A percentile compares a stretch with the other conserved stretches of the same genome.
These are phyloP conservation scores for Leptomonas seymouri DNA, from an alignment of 208 protist species.

Conservation along the genomic window DNA sequence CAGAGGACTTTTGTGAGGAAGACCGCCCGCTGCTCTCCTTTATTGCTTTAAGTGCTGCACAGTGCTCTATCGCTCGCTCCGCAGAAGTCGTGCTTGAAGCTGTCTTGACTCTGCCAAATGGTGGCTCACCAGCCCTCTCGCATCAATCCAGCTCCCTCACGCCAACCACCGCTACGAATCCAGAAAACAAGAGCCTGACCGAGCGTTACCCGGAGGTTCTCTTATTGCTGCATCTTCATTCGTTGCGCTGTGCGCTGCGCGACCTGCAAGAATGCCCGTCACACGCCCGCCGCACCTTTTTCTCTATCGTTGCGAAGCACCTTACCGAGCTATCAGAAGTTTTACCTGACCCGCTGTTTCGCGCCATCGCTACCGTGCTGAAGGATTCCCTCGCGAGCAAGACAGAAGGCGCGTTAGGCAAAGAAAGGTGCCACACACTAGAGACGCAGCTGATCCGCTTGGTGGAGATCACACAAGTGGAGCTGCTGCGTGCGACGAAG, in stretches of 20 bases:
- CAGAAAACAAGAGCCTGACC: not conserved
- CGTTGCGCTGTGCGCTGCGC: conserved; percentile 52
- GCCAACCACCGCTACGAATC: too few relatives aligned
- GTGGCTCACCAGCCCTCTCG: not conserved
- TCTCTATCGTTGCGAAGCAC: conserved; percentile 23
- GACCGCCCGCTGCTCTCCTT: conserved; percentile 50
- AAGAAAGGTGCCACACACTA: conserved; percentile 22
- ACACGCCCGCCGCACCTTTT: conserved; percentile 33
- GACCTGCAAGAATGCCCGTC: conserved; percentile 46
- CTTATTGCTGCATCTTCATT: conserved; percentile 47
- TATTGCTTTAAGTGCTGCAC: conserved; percentile 37
- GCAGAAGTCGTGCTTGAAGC: conserved; percentile 4
- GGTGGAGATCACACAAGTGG: conserved; percentile 45
- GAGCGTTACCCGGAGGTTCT: conserved; percentile 61
- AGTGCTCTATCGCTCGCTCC: conserved; percentile 15
- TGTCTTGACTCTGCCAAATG: not conserved
- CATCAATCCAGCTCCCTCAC: not conserved
- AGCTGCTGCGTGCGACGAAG: conserved; percentile 48
- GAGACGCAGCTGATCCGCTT: conserved; percentile 53
- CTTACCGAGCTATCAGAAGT: conserved; percentile 38
- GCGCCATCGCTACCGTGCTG: conserved; percentile 42
- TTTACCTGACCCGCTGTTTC: conserved; percentile 74
- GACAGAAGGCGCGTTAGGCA: conserved; percentile 4
- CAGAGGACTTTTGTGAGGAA: conserved; percentile 13
- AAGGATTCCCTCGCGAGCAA: conserved; percentile 11